Conservation (phyloP, 2,329 filamentous ascomycete species). For the Alternaria arbusti region DNA sequence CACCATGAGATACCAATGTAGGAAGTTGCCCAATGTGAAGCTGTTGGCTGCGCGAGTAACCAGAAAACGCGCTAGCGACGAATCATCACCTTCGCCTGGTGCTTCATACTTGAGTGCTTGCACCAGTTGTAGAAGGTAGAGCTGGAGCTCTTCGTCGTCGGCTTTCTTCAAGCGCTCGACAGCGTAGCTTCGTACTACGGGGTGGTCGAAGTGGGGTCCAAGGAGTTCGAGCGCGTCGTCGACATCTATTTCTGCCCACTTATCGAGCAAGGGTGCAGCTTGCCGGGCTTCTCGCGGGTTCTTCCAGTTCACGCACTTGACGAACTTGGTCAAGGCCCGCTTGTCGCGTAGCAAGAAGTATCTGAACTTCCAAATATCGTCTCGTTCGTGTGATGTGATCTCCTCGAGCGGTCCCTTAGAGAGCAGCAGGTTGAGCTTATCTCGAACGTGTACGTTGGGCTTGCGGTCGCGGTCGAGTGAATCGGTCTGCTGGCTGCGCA, state of each 20-base stretch:
- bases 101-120: conserved; percentile 82
- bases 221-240: conserved; percentile 95
- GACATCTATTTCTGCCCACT: conserved; percentile 96
- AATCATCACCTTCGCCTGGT: conserved; percentile 70
- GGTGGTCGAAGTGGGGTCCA: conserved; percentile 88
- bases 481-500: conserved; percentile 91
- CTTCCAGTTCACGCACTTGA: conserved; percentile 96
- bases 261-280: conserved; percentile 85
- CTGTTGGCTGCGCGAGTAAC: conserved; percentile 87
- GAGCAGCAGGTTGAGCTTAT: conserved; percentile 90
- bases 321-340: conserved; percentile 85
- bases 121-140: conserved; percentile 92
- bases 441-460: conserved; percentile 92
- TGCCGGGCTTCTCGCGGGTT: conserved; percentile 85
- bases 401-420: conserved; percentile 91
- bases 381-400: conserved; percentile 88
- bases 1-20: conserved; percentile 99
- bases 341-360: conserved; percentile 95
- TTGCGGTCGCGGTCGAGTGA: conserved; percentile 94
- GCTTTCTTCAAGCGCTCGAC: conserved; percentile 91
- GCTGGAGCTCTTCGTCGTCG: conserved; percentile 86
- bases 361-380: conserved; percentile 95
- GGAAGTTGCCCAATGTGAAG: conserved; percentile 89
- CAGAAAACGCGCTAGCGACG: conserved; percentile 86
- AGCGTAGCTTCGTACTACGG: conserved; percentile 87